Percentiles rank a stretch among this genome's conserved stretches.
phyloP scores from a whole-genome alignment of 352 stramenopile species.

The Globisporangium sylvaticum region DNA sequence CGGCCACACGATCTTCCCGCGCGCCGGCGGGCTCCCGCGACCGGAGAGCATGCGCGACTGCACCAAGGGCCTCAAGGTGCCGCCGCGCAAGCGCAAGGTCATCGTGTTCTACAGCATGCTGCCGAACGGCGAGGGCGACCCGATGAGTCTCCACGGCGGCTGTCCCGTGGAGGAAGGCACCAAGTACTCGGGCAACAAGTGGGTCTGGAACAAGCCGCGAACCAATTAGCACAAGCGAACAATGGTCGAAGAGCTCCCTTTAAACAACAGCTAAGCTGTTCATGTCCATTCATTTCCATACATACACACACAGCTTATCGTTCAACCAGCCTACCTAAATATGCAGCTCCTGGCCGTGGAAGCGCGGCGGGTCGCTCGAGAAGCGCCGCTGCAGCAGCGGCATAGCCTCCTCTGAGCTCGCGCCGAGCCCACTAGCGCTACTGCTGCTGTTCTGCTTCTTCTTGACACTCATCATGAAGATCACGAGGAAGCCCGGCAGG shows the following conservation, averaged over 20 bases:
- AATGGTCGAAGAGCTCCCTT: not conserved
- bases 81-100: conserved; percentile 64
- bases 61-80: conserved; percentile 49
- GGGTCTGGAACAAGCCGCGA: conserved; percentile 72
- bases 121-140: conserved; percentile 50
- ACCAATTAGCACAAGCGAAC: not conserved
- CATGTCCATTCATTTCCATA: not conserved
- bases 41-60: conserved; percentile 48
- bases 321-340: conserved; percentile 27
- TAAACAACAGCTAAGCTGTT: not conserved
- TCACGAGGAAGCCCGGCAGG: conserved; percentile 61
- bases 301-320: not conserved
- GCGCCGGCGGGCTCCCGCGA: conserved; percentile 35
- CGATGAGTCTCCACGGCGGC: conserved; percentile 58
- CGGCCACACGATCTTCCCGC: conserved; percentile 65
- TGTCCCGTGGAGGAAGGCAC: conserved; percentile 65
- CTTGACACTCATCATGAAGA: conserved; percentile 83
- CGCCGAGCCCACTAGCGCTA: conserved; percentile 8
- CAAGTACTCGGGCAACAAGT: conserved; percentile 81
- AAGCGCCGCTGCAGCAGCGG: conserved; percentile 38
- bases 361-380: conserved; percentile 47
- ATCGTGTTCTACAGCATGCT: conserved; percentile 79
- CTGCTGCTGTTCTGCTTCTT: conserved; percentile 14
- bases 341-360: conserved; percentile 52
- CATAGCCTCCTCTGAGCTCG: conserved; percentile 32